These are phyloP conservation scores for Fusarium napiforme DNA, from an alignment of 2,329 filamentous ascomycete species.

Conservation along the genomic window DNA sequence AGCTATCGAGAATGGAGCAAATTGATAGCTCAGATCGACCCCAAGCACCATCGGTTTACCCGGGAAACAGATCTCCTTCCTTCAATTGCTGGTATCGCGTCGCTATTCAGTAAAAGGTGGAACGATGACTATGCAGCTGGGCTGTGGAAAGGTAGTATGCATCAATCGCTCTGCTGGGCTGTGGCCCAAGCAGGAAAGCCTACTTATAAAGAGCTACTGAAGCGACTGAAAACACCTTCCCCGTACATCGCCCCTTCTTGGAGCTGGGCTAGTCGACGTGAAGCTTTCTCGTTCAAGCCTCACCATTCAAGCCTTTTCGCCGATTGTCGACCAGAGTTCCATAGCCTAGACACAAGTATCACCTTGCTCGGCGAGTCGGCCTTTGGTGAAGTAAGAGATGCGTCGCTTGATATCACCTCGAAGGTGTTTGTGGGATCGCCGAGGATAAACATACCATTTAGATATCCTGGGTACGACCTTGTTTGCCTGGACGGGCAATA, in stretches of 20 bases:
- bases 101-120: background rate
- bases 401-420: background rate
- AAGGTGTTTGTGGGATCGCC: background rate
- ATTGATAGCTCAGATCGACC: accelerated
- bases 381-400: accelerated
- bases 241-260: background rate
- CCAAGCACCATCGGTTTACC: accelerated
- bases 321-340: background rate
- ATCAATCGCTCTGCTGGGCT: background rate
- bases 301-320: accelerated
- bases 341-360: accelerated
- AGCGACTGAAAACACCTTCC: accelerated
- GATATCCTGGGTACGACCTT: too few species aligned
- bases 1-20: accelerated
- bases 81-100: background rate
- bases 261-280: background rate
- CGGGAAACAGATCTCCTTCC: background rate
- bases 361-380: background rate
- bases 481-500: too few species aligned
- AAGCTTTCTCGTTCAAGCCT: accelerated
- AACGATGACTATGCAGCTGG: background rate
- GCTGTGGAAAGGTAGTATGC: background rate
- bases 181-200: accelerated
- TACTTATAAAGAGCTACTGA: background rate
- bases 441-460: too few species aligned